Base-by-base conservation (phyloP, 2,329 filamentous ascomycete genomes). In the Thyridium curvatum region DNA sequence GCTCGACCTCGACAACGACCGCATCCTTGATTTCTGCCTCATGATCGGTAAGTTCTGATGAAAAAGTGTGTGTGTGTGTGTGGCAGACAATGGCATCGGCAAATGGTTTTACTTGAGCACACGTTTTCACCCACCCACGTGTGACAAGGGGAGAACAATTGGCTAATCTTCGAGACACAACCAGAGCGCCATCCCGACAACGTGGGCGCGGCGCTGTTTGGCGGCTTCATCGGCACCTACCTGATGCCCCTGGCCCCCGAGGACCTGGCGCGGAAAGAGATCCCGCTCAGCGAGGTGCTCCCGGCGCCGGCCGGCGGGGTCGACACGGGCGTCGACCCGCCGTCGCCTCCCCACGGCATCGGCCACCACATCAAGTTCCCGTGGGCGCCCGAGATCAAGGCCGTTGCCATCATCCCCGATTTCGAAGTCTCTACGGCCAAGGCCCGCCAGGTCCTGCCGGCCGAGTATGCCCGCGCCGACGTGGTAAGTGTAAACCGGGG, bases 391-490 rank as follows among this genome's bases (percentile, higher is more conserved):
- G 87, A 94, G 61, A 95, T 98, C 72, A 97, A 96, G 71, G 91
- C 90, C 45, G 84, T 98, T 48, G 89, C 90, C 49, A 91, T 98
- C 52, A 95, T 98, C 45, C 93, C 93, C 8, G 79, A 95, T 52
- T 98, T 97, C 56, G 86, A 95, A 60, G 90, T 97, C 21, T 79
- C 89, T n/a, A 98, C 93, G 2, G 89, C 91, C 43, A 86, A 88
- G 56, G 91, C 93, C 5, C 80, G 93, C 54, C 80, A 82, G 41
- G 91, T 95, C 15, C 70, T 98, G 28, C 93, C 93, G 3, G 76
- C 78, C 33, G 69, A 76, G 41, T 98, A 97, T 58, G 75, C 82
- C 14, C 77, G 88, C 46, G 76, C 79, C 40, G 91, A 96, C 60
- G 84, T 94, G 56, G 87, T 94, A 68, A 54, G 79, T 71, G 29